Percentiles rank a stretch among this genome's conserved stretches.
Conservation (phyloP, 164 flowering plant genomes). For the Cinnamomum micranthum region DNA sequence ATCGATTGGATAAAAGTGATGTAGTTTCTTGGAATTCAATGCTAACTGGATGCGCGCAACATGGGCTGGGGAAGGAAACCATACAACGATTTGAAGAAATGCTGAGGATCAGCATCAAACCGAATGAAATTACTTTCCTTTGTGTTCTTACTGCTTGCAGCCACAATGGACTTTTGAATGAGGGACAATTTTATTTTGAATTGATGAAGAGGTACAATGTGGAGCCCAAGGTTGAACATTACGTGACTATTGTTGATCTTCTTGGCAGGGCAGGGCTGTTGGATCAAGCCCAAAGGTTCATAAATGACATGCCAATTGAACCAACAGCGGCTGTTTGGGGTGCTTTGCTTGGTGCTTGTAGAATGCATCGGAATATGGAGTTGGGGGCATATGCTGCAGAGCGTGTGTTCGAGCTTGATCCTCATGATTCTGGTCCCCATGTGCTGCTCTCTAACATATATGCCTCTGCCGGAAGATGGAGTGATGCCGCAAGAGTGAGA, state of each 20-base stretch:
- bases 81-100: constrained; percentile 40
- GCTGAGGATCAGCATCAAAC: constrained; percentile 38
- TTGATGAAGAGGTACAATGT: constrained; percentile 43
- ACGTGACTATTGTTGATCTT: constrained; percentile 62
- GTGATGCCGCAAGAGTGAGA: constrained; percentile 51
- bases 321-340: constrained; percentile 61
- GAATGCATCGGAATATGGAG: constrained; percentile 62
- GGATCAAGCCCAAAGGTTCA: constrained; percentile 42
- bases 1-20: constrained; percentile 41
- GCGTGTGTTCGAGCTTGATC: constrained; percentile 56
- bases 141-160: constrained; percentile 69
- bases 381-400: constrained; percentile 62
- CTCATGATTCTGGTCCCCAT: constrained; percentile 57
- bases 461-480: constrained; percentile 56
- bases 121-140: constrained; percentile 56
- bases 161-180: constrained; percentile 54
- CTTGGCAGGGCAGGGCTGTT: constrained; percentile 64
- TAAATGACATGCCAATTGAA: constrained; percentile 46
- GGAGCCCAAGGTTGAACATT: constrained; percentile 46
- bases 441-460: constrained; percentile 58
- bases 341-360: constrained; percentile 64
- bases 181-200: constrained; percentile 47
- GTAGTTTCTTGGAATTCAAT: constrained; percentile 72
- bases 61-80: constrained; percentile 33
- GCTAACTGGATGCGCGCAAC: constrained; percentile 39